Conservation (phyloP, 768 basidiomycete genomes). For the Coprinellus micaceus region DNA sequence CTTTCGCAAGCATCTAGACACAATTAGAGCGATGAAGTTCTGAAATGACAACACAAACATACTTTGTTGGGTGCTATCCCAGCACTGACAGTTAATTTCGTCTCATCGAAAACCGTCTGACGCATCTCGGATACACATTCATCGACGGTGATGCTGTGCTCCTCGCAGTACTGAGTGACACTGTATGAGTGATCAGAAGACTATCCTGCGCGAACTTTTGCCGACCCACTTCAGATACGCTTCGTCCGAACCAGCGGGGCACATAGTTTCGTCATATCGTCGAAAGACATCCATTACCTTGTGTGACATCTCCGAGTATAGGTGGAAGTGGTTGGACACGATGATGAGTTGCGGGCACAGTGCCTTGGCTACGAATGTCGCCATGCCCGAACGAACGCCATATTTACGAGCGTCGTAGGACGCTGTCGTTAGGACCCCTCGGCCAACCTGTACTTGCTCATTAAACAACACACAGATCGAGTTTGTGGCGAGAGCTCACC, state of each 20-base stretch:
- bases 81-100: slow-evolving; percentile 86
- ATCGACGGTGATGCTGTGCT: slow-evolving; percentile 58
- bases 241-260: slow-evolving; percentile 79
- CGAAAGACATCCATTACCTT: slow-evolving; percentile 67
- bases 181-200: slow-evolving; percentile 31
- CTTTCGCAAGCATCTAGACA: slow-evolving; percentile 10
- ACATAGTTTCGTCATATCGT: slow-evolving; percentile 76
- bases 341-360: slow-evolving; percentile 87
- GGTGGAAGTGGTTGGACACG: slow-evolving; percentile 51
- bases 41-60: slow-evolving; percentile 16
- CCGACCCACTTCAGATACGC: slow-evolving; percentile 72
- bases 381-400: slow-evolving; percentile 93
- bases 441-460: slow-evolving; percentile 51
- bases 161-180: slow-evolving; percentile 80
- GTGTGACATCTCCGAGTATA: slow-evolving; percentile 68
- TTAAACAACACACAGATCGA: slow-evolving; percentile 14
- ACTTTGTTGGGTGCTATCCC: slow-evolving; percentile 97
- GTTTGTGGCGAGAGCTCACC: slow-evolving; percentile 35
- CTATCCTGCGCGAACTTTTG: not conserved
- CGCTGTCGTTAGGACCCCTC: slow-evolving; percentile 83
- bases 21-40: slow-evolving; percentile 12
- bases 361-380: slow-evolving; percentile 91
- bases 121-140: slow-evolving; percentile 82
- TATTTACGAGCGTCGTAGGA: slow-evolving; percentile 90
- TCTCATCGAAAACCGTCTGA: slow-evolving; percentile 66